A percentile compares a stretch with the other conserved stretches of the same genome.
Conservation (phyloP, 2,329 filamentous ascomycete genomes). For the Penicillium brasilianum region DNA sequence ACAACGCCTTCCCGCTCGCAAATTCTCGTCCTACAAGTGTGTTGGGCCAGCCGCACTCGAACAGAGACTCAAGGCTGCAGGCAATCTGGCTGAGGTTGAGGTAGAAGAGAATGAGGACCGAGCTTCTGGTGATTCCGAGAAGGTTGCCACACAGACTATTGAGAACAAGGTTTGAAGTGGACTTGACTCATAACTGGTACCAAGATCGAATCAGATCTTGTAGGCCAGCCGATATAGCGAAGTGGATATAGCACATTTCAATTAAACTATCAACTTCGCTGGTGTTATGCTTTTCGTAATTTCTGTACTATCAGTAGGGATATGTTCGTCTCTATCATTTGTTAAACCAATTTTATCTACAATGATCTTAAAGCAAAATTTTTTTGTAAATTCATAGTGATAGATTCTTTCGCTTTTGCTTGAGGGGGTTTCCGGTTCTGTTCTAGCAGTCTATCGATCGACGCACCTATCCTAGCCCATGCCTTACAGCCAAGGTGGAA, state of each 20-base stretch:
- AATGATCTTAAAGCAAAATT: too few species aligned
- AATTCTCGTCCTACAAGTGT: slow-evolving; percentile 45
- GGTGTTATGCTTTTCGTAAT: too few species aligned
- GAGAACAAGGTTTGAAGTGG: slow-evolving; percentile 14
- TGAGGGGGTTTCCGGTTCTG: too few species aligned
- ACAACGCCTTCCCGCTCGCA: slow-evolving; percentile 43
- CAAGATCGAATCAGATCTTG: not conserved
- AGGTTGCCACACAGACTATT: slow-evolving; percentile 17
- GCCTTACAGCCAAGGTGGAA: too few species aligned
- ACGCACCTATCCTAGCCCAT: too few species aligned
- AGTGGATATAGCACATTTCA: not conserved
- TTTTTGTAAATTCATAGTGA: too few species aligned
- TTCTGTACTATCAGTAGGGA: too few species aligned
- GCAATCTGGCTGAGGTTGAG: not conserved
- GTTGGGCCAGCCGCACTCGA: slow-evolving; percentile 32
- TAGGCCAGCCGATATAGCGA: not conserved
- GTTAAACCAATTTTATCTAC: too few species aligned
- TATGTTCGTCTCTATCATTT: too few species aligned
- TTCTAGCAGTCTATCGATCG: too few species aligned
- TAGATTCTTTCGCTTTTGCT: too few species aligned
- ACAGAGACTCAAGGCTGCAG: slow-evolving; percentile 10
- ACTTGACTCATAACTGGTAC: not conserved
- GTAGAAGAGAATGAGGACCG: not conserved
- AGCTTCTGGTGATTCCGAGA: slow-evolving; percentile 16
- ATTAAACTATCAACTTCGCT: not conserved